Evolutionary conservation across 1,284 basidiomycete species (phyloP).

Genomic region (Pisolithus thermaeus): DNA sequence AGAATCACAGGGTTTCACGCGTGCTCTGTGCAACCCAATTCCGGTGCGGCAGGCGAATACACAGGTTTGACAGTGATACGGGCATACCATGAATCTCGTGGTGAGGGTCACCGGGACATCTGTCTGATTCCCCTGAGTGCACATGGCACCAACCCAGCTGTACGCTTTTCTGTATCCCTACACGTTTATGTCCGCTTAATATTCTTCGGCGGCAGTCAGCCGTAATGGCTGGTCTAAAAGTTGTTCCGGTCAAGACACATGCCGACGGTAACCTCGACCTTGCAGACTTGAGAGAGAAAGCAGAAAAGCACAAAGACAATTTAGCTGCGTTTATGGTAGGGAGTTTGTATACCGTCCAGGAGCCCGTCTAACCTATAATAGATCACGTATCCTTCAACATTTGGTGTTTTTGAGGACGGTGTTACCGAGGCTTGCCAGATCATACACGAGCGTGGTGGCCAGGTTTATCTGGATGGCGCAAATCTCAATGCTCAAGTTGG

Average conservation of each 20-base stretch:
- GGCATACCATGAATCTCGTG: slow-evolving; percentile 88
- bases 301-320: slow-evolving; percentile 86
- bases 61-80: slow-evolving; percentile 90
- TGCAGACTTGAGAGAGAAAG: slow-evolving; percentile 80
- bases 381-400: slow-evolving; percentile 95
- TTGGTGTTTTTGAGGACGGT: slow-evolving; percentile 94
- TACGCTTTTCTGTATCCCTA: slow-evolving; percentile 32
- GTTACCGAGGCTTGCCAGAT: slow-evolving; percentile 90
- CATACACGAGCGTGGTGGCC: slow-evolving; percentile 92
- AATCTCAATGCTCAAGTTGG: slow-evolving; percentile 97
- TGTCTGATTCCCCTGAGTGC: slow-evolving; percentile 95
- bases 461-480: slow-evolving; percentile 96
- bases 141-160: slow-evolving; percentile 94
- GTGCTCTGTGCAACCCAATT: slow-evolving; percentile 95
- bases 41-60: slow-evolving; percentile 95
- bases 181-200: slow-evolving; percentile 7
- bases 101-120: slow-evolving; percentile 82
- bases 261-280: slow-evolving; percentile 88
- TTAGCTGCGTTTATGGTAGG: slow-evolving; percentile 93
- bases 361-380: slow-evolving; percentile 21
- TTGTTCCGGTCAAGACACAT: slow-evolving; percentile 89
- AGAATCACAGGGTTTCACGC: slow-evolving; percentile 94
- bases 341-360: slow-evolving; percentile 3
- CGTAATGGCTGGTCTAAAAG: slow-evolving; percentile 95
- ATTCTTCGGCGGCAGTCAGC: slow-evolving; percentile 58